phyloP scores from a whole-genome alignment of 805 yeast genomes.

The Starmerella sp. region DNA sequence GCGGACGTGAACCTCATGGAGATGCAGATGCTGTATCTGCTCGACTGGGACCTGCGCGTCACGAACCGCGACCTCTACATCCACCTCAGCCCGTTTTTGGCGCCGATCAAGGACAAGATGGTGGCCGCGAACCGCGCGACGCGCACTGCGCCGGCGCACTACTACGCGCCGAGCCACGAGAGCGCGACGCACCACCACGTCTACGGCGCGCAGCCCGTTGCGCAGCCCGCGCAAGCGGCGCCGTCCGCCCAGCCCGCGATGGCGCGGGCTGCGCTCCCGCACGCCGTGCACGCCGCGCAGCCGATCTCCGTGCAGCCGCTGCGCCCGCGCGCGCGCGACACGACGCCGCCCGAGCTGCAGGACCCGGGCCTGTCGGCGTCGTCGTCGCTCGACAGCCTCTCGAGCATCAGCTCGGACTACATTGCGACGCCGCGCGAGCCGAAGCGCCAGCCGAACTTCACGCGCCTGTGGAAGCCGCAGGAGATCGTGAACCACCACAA shows the following conservation, averaged over 20 bases:
- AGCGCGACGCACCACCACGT: background rate
- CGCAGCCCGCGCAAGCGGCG: background rate
- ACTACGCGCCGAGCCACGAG: background rate
- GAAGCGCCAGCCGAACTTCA: slow-evolving; percentile 6
- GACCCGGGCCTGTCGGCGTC: slow-evolving; percentile 23
- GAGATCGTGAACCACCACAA: slow-evolving; percentile 2
- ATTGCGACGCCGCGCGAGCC: slow-evolving; percentile 17
- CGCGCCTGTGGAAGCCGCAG: slow-evolving; percentile 3
- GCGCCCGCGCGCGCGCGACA: slow-evolving; percentile 9
- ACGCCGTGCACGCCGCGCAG: background rate
- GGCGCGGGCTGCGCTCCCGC: background rate
- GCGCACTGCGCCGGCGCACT: slow-evolving; percentile 5
- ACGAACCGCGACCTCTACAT: slow-evolving; percentile 56
- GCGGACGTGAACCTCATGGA: slow-evolving; percentile 85
- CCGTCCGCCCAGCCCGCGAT: background rate
- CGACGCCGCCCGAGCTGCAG: slow-evolving; percentile 7
- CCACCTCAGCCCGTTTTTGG: slow-evolving; percentile 63
- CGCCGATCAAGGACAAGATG: slow-evolving; percentile 53
- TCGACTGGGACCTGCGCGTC: slow-evolving; percentile 77
- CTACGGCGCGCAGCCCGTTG: background rate
- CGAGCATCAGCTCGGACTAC: slow-evolving; percentile 18
- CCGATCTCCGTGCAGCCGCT: slow-evolving; percentile 11
- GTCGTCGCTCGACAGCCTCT: slow-evolving; percentile 21
- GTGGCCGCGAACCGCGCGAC: slow-evolving; percentile 10
- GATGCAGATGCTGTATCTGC: slow-evolving; percentile 67